Base-by-base conservation (phyloP, 2,329 filamentous ascomycete species). In the Paecilomyces niveus region DNA sequence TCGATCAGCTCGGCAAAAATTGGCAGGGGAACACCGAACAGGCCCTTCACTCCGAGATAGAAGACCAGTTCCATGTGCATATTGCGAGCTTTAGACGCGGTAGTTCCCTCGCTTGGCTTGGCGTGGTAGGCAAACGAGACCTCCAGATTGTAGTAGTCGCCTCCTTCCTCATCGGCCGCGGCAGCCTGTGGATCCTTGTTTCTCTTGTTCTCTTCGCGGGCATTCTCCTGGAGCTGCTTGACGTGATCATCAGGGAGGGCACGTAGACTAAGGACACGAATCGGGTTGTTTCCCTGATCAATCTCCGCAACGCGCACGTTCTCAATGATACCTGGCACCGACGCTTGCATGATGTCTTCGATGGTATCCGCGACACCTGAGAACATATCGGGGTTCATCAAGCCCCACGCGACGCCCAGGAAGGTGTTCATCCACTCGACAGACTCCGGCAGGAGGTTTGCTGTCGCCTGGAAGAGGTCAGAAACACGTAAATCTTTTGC, bases 51-150 rank as follows among this genome's bases (percentile, higher is more conserved):
- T 58, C 94, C 94, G 1, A 97, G 83, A 64, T 97, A 97, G 72
- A 99, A 97, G 8, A 97, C 85, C 13, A 97, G 76, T 67, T 95
- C 89, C 91, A 97, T 96, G 68, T 96, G 92, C 90, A 97, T 96
- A 71, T 97, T 97, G 64, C 89, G 85, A 5, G 92, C 91, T 74
- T 92, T 94, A 53, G 89, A 88, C 2, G 89, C 88, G 13, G 91
- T 82, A 54, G 87, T 84, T 59, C 80, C 80, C 4, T 84, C 82
- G 2, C 84, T 87, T 11, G 92, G 92, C 70, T 88, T 86, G 9
- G 93, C 90, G 68, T 97, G 92, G 71, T 97, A 97, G 1, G 92
- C 92, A 67, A 97, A 88, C 0, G 91, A 90, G 26, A 90, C 87
- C 72, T 97, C 92, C 54, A 97, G 80, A 67, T 96, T 97, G 79